Percentiles rank a stretch among this genome's conserved stretches.
Evolutionary conservation across 495 filamentous ascomycete genomes (phyloP).

Genomic region (Terfezia claveryi): DNA sequence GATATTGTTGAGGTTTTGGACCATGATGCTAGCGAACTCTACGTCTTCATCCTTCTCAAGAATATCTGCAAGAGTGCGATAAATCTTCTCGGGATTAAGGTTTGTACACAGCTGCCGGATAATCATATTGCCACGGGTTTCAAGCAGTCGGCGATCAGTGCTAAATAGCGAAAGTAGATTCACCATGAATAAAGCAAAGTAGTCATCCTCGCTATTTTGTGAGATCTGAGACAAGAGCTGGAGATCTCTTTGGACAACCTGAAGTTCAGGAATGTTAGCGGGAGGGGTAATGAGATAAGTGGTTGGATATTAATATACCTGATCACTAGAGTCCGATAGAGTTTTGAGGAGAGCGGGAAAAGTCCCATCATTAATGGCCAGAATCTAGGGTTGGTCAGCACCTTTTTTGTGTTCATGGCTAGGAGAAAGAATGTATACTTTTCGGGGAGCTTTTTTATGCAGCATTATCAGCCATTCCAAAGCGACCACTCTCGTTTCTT

Average conservation of each 20-base stretch:
- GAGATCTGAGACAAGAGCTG: conserved; percentile 93
- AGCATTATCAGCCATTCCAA: conserved; percentile 95
- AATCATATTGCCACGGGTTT: conserved; percentile 85
- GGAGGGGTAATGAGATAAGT: too few species aligned
- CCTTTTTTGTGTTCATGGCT: not conserved
- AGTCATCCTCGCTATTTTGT: conserved; percentile 83
- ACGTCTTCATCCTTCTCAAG: conserved; percentile 96
- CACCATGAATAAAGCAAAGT: conserved; percentile 96
- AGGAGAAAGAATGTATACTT: conserved; percentile 29
- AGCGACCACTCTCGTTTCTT: conserved; percentile 81
- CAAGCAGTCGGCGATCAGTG: conserved; percentile 73
- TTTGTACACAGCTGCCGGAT: conserved; percentile 88
- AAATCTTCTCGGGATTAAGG: conserved; percentile 83
- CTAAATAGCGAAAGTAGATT: conserved; percentile 86
- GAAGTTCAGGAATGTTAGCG: not conserved
- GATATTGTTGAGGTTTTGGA: conserved; percentile 98
- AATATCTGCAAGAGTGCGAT: conserved; percentile 85
- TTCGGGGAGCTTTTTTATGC: conserved; percentile 79
- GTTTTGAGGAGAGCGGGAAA: conserved; percentile 95
- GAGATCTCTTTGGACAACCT: conserved; percentile 80
- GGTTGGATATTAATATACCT: conserved; percentile 12
- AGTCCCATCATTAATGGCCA: conserved; percentile 90
- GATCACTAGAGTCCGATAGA: conserved; percentile 81
- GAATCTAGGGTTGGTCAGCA: conserved; percentile 15
- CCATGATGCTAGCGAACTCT: conserved; percentile 98